phyloP scores from a whole-genome alignment of 306 rosid species.

The Ochetophila trinervis region DNA sequence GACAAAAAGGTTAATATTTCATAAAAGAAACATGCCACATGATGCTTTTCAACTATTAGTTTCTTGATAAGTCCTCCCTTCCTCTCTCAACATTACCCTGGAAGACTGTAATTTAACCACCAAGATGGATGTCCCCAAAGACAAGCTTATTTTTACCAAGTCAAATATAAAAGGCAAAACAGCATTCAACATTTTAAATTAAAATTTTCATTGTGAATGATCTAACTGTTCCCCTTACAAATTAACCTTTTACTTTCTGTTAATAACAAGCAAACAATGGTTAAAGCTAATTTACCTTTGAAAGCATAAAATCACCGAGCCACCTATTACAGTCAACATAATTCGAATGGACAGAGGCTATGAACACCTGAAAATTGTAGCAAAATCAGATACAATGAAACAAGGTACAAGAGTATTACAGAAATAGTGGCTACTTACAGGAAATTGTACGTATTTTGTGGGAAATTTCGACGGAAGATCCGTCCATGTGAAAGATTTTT shows the following conservation, averaged over 20 bases:
- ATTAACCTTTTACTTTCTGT: conserved; percentile 4
- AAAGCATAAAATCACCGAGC: conserved; percentile 94
- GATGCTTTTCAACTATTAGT: background rate
- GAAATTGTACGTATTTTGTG: conserved; percentile 92
- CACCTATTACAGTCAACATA: conserved; percentile 98
- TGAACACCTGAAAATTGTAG: conserved; percentile 58
- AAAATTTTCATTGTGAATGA: background rate
- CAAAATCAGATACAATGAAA: conserved; percentile 8
- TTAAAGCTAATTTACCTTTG: conserved; percentile 67
- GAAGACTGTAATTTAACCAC: no score
- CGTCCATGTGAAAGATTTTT: conserved; percentile 93
- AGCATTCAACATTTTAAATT: background rate
- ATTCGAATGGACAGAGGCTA: conserved; percentile 76
- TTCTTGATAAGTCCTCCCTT: background rate
- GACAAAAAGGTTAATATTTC: background rate
- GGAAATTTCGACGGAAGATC: conserved; percentile 95
- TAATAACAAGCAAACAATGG: conserved; percentile 11
- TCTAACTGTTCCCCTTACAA: background rate
- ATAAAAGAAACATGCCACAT: background rate
- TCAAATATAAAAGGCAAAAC: background rate
- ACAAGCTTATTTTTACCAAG: background rate
- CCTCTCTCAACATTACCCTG: no score
- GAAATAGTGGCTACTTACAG: conserved; percentile 54
- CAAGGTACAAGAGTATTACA: conserved; percentile 19
- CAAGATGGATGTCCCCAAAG: no score